Evolutionary conservation across 2,329 filamentous ascomycete species (phyloP).

Genomic region (Emericellopsis cladophorae): DNA sequence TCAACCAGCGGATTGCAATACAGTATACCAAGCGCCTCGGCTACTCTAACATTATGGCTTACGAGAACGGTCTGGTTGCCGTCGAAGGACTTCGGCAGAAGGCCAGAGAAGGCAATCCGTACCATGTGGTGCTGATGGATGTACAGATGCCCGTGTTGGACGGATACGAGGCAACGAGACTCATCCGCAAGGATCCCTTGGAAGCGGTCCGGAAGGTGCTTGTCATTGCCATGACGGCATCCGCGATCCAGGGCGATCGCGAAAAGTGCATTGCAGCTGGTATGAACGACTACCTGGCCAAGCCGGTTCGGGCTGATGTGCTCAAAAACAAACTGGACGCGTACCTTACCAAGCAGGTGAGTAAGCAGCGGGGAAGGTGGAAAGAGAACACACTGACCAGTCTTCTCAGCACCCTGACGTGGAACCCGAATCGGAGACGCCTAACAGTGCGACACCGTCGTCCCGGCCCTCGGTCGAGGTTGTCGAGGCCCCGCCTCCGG

Average conservation of each 20-base stretch:
- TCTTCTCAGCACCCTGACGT: background rate
- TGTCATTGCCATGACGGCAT: constrained; percentile 97
- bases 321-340: constrained; percentile 68
- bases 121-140: constrained; percentile 90
- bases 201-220: constrained; percentile 69
- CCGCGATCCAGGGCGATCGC: constrained; percentile 83
- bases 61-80: constrained; percentile 78
- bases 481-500: background rate
- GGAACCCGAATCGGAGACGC: background rate
- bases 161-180: constrained; percentile 80
- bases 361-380: background rate
- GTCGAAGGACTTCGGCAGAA: constrained; percentile 72
- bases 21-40: constrained; percentile 80
- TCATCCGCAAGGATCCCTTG: constrained; percentile 65
- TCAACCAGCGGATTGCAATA: constrained; percentile 89
- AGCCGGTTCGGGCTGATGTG: constrained; percentile 82
- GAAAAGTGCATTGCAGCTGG: constrained; percentile 93
- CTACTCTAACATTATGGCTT: constrained; percentile 71
- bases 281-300: constrained; percentile 96
- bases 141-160: constrained; percentile 93
- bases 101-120: constrained; percentile 59
- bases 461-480: background rate
- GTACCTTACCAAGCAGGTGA: constrained; percentile 31
- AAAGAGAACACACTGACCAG: too few species aligned
- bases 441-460: background rate